Conservation (phyloP, 768 basidiomycete genomes). For the Cystofilobasidium macerans region DNA sequence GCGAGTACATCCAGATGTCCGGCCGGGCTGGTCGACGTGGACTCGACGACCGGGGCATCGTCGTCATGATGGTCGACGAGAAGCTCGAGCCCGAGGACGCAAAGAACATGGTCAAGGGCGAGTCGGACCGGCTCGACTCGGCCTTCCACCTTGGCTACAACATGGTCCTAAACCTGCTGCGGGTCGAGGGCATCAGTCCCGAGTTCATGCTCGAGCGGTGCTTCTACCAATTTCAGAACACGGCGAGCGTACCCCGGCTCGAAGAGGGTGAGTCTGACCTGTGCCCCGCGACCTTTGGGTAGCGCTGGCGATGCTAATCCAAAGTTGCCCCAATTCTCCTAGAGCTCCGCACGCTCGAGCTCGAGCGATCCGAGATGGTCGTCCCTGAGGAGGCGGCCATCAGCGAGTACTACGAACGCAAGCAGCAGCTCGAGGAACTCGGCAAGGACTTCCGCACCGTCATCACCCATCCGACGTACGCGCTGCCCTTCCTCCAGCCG, state of each 20-base stretch:
- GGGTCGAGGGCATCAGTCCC: conserved; percentile 95
- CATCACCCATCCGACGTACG: conserved; percentile 87
- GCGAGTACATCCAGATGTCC: conserved; percentile 99
- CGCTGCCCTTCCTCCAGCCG: conserved; percentile 82
- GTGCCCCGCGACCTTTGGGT: neutral
- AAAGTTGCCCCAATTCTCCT: neutral
- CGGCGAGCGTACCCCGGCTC: conserved; percentile 69
- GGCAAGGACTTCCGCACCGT: conserved; percentile 77
- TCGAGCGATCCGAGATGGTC: conserved; percentile 50
- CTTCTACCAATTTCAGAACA: conserved; percentile 98
- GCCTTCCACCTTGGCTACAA: conserved; percentile 99
- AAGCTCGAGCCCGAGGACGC: conserved; percentile 85
- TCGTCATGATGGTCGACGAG: conserved; percentile 99
- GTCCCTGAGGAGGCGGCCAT: conserved; percentile 76
- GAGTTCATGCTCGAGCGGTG: conserved; percentile 96
- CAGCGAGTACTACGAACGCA: conserved; percentile 79
- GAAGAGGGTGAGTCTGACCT: conserved; percentile 56
- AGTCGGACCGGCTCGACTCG: conserved; percentile 91
- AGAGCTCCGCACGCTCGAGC: conserved; percentile 71
- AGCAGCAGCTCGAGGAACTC: conserved; percentile 88
- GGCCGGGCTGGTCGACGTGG: conserved; percentile 95
- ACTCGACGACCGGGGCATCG: conserved; percentile 93
- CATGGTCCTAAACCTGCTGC: conserved; percentile 96
- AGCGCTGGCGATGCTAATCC: neutral
- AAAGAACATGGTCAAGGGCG: conserved; percentile 95